Conservation (phyloP, 2,329 filamentous ascomycete genomes). For the Hypoxylon sp. region DNA sequence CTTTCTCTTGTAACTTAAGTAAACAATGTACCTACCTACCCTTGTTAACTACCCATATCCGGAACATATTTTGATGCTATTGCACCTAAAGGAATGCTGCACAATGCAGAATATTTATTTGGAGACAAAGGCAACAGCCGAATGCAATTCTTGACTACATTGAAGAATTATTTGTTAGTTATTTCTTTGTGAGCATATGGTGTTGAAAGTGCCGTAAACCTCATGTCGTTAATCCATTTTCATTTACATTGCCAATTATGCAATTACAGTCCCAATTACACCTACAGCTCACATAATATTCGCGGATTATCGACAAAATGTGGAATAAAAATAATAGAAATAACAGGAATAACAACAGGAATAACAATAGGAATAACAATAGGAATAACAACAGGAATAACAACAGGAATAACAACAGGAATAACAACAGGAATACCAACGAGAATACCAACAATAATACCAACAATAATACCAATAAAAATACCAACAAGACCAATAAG, state of each 20-base stretch:
- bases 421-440: too few species aligned
- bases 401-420: too few species aligned
- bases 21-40: background rate
- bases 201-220: background rate
- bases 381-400: too few species aligned
- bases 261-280: background rate
- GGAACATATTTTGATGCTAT: background rate
- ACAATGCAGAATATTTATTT: background rate
- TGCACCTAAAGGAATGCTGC: conserved; percentile 1
- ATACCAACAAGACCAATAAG: too few species aligned
- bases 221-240: background rate
- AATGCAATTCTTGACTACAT: conserved; percentile 1
- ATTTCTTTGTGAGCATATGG: conserved; percentile 1
- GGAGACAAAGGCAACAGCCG: conserved; percentile 6
- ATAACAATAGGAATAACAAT: too few species aligned
- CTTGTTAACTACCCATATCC: background rate
- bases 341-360: too few species aligned
- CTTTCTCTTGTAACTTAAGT: background rate
- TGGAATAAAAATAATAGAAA: too few species aligned
- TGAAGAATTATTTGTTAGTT: conserved; percentile 1
- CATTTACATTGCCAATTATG: background rate
- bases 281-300: background rate
- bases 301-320: background rate
- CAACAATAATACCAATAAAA: too few species aligned
- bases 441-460: too few species aligned